These are phyloP conservation scores for Protomyces inouyei DNA, from an alignment of 1,139 yeast genomes.

Conservation along the genomic window DNA sequence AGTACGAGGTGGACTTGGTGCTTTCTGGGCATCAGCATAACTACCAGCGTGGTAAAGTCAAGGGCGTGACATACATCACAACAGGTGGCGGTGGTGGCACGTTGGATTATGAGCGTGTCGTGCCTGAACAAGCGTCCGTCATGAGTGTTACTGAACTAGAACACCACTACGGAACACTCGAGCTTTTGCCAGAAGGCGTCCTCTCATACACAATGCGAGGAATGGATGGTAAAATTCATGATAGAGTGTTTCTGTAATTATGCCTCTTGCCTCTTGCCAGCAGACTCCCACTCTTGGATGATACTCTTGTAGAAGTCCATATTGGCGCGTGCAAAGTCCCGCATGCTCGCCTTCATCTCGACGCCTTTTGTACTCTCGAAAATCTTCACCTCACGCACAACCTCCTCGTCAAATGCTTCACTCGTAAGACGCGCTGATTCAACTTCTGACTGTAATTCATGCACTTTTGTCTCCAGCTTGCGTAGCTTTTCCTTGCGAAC, in stretches of 20 bases:
- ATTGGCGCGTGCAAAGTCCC: slow-evolving; percentile 68
- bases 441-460: slow-evolving; percentile 52
- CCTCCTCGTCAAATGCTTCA: slow-evolving; percentile 61
- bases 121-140: slow-evolving; percentile 4
- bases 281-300: slow-evolving; percentile 19
- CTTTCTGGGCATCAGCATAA: slow-evolving; percentile 23
- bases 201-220: not conserved
- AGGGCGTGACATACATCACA: slow-evolving; percentile 16
- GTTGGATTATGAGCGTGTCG: slow-evolving; percentile 10
- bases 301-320: slow-evolving; percentile 69
- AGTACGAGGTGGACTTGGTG: slow-evolving; percentile 13
- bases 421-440: slow-evolving; percentile 66
- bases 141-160: not conserved
- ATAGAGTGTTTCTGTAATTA: not conserved
- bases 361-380: slow-evolving; percentile 76
- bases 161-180: slow-evolving; percentile 13
- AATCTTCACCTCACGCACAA: slow-evolving; percentile 66
- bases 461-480: slow-evolving; percentile 55
- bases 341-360: slow-evolving; percentile 68
- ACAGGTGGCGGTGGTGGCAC: slow-evolving; percentile 25
- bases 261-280: not conserved
- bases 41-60: slow-evolving; percentile 11
- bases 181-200: not conserved
- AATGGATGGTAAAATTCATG: not conserved
- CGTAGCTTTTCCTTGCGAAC: slow-evolving; percentile 51